A percentile compares a stretch with the other conserved stretches of the same genome.
phyloP scores from a whole-genome alignment of 176 grass and related monocot genomes.

The Leersia perrieri region DNA sequence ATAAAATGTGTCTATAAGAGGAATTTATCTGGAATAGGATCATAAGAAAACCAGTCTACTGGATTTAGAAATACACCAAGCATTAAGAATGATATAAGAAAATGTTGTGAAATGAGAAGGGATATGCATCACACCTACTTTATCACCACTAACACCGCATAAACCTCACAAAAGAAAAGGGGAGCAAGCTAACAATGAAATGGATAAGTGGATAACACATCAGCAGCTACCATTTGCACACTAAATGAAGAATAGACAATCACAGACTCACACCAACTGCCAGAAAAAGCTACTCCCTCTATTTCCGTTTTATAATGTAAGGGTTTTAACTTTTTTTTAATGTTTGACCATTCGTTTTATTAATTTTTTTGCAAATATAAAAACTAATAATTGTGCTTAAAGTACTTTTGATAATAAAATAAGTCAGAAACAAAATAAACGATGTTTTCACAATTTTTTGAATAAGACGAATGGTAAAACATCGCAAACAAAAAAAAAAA shows the following conservation, averaged over 20 bases:
- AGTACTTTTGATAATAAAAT: too few species aligned
- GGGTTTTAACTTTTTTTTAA: too few species aligned
- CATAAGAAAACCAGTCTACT: not conserved
- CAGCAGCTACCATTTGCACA: not conserved
- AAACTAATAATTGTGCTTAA: too few species aligned
- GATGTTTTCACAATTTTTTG: too few species aligned
- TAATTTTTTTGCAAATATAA: too few species aligned
- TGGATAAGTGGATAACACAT: not conserved
- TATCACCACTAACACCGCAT: not conserved
- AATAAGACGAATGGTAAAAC: too few species aligned
- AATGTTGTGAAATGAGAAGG: not conserved
- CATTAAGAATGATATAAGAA: not conserved
- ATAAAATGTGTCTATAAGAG: not conserved
- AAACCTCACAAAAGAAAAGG: not conserved
- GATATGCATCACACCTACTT: not conserved
- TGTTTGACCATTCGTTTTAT: too few species aligned
- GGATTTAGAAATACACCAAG: constrained; percentile 7
- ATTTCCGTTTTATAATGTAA: too few species aligned
- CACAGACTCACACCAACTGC: not conserved
- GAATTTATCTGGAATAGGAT: not conserved
- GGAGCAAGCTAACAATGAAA: not conserved
- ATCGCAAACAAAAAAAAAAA: too few species aligned
- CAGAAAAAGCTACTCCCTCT: too few species aligned
- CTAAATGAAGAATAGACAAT: not conserved
- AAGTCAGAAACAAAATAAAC: too few species aligned